Conservation (phyloP, 2,329 filamentous ascomycete species). For the Aspergillus texensis region DNA sequence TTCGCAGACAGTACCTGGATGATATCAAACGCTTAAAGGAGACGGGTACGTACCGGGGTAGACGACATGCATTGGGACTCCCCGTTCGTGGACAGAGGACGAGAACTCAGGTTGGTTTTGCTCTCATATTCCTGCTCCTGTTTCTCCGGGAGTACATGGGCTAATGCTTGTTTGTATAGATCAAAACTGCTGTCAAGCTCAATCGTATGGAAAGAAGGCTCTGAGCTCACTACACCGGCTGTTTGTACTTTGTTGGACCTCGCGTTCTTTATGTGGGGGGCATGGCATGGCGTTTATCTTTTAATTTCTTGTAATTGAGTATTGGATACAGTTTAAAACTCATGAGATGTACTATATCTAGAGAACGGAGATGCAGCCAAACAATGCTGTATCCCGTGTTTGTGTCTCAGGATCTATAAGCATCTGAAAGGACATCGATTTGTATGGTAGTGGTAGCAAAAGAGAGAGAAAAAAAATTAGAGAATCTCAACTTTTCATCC, state of each 20-base stretch:
- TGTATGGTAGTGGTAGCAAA: slow-evolving; percentile 8
- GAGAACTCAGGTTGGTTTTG: slow-evolving; percentile 65
- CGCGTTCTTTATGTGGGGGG: slow-evolving; percentile 25
- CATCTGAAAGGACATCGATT: slow-evolving; percentile 7
- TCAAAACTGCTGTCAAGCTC: slow-evolving; percentile 60
- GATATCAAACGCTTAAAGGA: slow-evolving; percentile 86
- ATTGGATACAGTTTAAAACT: slow-evolving; percentile 10
- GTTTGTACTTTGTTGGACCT: slow-evolving; percentile 22
- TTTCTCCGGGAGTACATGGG: neutral
- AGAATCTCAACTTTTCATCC: slow-evolving; percentile 34
- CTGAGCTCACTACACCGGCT: slow-evolving; percentile 20
- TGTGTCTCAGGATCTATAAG: neutral
- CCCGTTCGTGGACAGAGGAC: slow-evolving; percentile 91
- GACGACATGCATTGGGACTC: slow-evolving; percentile 87
- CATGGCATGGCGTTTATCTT: slow-evolving; percentile 24
- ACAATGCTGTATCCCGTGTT: neutral
- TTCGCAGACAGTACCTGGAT: slow-evolving; percentile 74
- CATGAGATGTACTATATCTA: slow-evolving; percentile 25
- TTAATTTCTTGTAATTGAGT: slow-evolving; percentile 16
- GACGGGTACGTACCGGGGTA: slow-evolving; percentile 86
- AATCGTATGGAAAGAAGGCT: slow-evolving; percentile 61
- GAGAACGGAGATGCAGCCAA: slow-evolving; percentile 6
- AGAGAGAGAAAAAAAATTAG: slow-evolving; percentile 11
- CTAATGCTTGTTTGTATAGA: slow-evolving; percentile 45
- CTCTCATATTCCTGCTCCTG: slow-evolving; percentile 2